Percentiles rank a stretch among this genome's conserved stretches.
Evolutionary conservation across 2,329 filamentous ascomycete genomes (phyloP).

Genomic region (Aspergillus sp.): DNA sequence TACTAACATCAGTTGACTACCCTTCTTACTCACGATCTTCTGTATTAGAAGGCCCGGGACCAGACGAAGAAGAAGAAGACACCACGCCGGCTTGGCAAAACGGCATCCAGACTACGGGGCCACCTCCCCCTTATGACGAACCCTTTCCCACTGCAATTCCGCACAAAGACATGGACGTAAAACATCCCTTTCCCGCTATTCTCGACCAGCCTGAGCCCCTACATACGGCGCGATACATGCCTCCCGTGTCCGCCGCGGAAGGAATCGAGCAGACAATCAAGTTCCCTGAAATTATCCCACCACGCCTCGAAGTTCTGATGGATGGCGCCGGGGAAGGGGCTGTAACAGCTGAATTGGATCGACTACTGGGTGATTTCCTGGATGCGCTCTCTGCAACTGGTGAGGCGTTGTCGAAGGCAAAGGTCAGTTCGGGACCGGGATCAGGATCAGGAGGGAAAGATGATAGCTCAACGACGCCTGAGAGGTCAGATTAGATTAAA

Average conservation of each 20-base stretch:
- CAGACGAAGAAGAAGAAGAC: constrained; percentile 55
- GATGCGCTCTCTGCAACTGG: constrained; percentile 39
- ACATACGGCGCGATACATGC: constrained; percentile 22
- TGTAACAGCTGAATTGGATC: constrained; percentile 41
- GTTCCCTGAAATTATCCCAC: constrained; percentile 42
- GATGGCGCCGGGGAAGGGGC: constrained; percentile 37
- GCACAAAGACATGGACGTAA: constrained; percentile 16
- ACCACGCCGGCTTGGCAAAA: constrained; percentile 45
- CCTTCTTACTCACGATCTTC: constrained; percentile 54
- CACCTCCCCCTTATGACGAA: constrained; percentile 16
- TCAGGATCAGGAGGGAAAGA: constrained; percentile 11
- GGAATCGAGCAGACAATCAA: constrained; percentile 20
- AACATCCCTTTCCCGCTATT: constrained; percentile 17
- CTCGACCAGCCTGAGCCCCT: constrained; percentile 12
- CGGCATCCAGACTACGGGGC: background rate
- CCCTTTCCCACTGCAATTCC: constrained; percentile 29
- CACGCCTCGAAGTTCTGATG: constrained; percentile 39
- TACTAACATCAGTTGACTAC: constrained; percentile 48
- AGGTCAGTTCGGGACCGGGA: constrained; percentile 11
- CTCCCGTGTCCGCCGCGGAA: background rate
- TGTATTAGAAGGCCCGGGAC: constrained; percentile 53
- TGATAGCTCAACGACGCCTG: constrained; percentile 10
- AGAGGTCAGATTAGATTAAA: constrained; percentile 14
- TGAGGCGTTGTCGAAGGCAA: constrained; percentile 28
- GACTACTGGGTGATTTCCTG: constrained; percentile 42